Evolutionary conservation across 371 early-diverging fungal genomes (phyloP).

Genomic region (Mortierella sp.): DNA sequence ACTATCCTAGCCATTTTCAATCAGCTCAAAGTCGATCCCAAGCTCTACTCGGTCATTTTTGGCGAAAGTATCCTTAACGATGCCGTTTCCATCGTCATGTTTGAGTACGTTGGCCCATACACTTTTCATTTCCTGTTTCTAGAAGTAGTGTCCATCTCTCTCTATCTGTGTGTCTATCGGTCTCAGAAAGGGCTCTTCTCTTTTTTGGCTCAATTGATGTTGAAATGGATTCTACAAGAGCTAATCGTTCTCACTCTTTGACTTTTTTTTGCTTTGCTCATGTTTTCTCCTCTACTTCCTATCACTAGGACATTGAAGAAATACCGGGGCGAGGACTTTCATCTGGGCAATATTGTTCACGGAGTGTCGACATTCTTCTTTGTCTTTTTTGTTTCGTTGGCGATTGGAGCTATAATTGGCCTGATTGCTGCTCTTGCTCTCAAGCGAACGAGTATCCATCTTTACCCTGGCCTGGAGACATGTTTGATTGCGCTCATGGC

Average conservation of each 20-base stretch:
- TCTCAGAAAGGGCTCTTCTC: background rate
- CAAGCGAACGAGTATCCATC: constrained; percentile 81
- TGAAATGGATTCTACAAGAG: background rate
- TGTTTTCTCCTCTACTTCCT: background rate
- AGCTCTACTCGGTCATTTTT: constrained; percentile 92
- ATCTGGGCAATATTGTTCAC: constrained; percentile 73
- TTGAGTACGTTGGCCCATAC: constrained; percentile 62
- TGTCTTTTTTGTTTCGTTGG: constrained; percentile 84
- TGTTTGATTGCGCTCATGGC: constrained; percentile 88
- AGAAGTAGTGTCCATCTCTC: background rate
- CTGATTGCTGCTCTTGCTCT: constrained; percentile 82
- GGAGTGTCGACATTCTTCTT: constrained; percentile 82
- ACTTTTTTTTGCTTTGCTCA: background rate
- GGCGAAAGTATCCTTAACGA: constrained; percentile 96
- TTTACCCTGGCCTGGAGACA: constrained; percentile 83
- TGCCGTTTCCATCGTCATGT: constrained; percentile 95
- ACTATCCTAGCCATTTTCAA: constrained; percentile 94
- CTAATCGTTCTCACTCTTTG: background rate
- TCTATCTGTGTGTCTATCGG: background rate
- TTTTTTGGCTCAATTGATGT: constrained; percentile 1
- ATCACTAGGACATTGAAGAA: constrained; percentile 77
- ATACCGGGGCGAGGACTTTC: constrained; percentile 81
- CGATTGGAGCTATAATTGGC: constrained; percentile 84
- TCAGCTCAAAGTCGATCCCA: constrained; percentile 91
- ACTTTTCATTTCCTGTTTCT: background rate